These are phyloP conservation scores for Penicillium sp. DNA, from an alignment of 2,329 filamentous ascomycete genomes.

Conservation along the genomic window DNA sequence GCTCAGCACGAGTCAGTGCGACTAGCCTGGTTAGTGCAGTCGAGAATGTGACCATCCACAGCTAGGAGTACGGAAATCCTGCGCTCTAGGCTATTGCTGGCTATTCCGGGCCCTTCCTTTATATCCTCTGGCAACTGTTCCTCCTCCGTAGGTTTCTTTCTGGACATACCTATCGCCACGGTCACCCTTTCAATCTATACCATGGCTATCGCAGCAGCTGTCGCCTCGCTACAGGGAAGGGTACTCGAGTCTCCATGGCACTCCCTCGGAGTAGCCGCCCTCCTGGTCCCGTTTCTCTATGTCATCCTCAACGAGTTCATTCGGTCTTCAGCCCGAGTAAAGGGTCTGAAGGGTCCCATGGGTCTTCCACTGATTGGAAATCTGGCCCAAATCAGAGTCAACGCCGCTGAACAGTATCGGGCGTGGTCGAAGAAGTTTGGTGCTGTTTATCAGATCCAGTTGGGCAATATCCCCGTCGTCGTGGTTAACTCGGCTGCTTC, in stretches of 20 bases:
- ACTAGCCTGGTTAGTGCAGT: not conserved
- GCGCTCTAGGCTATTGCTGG: constrained; percentile 6
- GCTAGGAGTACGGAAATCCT: constrained; percentile 19
- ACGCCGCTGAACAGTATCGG: constrained; percentile 60
- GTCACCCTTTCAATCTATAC: not conserved
- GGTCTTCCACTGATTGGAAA: constrained; percentile 60
- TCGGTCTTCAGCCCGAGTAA: constrained; percentile 48
- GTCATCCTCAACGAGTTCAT: constrained; percentile 54
- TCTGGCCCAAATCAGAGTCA: constrained; percentile 55
- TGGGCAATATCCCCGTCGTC: constrained; percentile 59
- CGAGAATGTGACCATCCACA: not conserved
- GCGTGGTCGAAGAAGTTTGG: constrained; percentile 55
- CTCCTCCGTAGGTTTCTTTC: not conserved
- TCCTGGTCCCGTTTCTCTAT: constrained; percentile 46
- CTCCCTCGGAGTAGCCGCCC: constrained; percentile 17
- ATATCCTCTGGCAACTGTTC: not conserved
- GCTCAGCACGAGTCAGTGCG: not conserved
- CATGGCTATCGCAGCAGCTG: constrained; percentile 31
- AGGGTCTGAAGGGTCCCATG: constrained; percentile 50
- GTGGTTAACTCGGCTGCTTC: constrained; percentile 58
- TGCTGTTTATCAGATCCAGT: constrained; percentile 58
- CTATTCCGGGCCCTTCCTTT: not conserved
- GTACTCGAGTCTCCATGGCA: constrained; percentile 23
- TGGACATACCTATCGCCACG: not conserved
- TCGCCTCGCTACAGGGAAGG: constrained; percentile 25